A percentile compares a stretch with the other conserved stretches of the same genome.
Evolutionary conservation across 768 basidiomycete species (phyloP).

Genomic region (Termitomyces sp.): DNA sequence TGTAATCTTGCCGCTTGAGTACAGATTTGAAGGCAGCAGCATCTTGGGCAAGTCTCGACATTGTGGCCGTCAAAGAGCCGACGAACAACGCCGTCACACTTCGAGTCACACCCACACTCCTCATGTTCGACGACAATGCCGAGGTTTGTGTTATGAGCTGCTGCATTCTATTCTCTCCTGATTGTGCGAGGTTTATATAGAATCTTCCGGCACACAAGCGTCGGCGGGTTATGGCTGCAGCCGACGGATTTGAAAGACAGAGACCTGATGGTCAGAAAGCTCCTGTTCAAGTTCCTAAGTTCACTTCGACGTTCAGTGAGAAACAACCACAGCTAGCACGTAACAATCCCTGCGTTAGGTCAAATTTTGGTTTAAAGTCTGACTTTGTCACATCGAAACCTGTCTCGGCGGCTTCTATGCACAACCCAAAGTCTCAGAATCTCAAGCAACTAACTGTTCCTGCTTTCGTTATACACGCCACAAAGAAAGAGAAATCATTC

Average conservation of each 20-base stretch:
- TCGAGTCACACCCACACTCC: slow-evolving; percentile 10
- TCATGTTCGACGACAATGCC: slow-evolving; percentile 6
- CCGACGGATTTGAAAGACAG: slow-evolving; percentile 14
- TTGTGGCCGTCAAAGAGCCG: slow-evolving; percentile 24
- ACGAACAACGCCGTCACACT: slow-evolving; percentile 4
- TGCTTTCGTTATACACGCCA: neutral
- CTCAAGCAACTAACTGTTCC: slow-evolving; percentile 12
- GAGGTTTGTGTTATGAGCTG: slow-evolving; percentile 1
- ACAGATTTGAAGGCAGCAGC: slow-evolving; percentile 63
- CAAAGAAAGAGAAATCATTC: slow-evolving; percentile 3
- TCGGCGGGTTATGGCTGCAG: slow-evolving; percentile 10
- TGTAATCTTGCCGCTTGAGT: slow-evolving; percentile 58
- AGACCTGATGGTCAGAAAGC: slow-evolving; percentile 7
- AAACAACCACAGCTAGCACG: neutral
- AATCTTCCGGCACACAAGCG: slow-evolving; percentile 13
- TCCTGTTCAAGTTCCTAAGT: slow-evolving; percentile 10
- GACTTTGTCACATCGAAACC: slow-evolving; percentile 4
- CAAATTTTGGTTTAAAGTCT: neutral
- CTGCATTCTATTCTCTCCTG: neutral
- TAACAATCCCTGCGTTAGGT: slow-evolving; percentile 4
- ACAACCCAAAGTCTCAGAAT: slow-evolving; percentile 6
- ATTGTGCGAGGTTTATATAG: neutral
- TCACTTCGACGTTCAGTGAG: slow-evolving; percentile 11
- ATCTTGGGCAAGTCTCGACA: slow-evolving; percentile 68
- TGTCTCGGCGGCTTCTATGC: neutral